Evolutionary conservation across 805 yeast genomes (phyloP).

Genomic region (Candida coquimbonensis): DNA sequence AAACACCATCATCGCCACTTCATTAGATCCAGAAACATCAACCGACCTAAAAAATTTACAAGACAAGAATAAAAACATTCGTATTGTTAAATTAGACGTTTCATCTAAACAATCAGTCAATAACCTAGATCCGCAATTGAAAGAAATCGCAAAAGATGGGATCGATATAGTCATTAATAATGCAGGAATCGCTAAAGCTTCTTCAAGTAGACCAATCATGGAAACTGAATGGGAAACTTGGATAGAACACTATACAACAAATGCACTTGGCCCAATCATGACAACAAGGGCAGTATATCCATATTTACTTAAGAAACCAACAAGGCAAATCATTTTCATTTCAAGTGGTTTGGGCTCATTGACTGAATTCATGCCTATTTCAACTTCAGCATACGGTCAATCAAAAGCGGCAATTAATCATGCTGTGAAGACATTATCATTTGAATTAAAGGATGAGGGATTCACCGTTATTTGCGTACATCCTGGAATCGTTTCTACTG

Average conservation of each 20-base stretch:
- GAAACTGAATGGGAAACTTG: neutral
- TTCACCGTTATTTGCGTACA: neutral
- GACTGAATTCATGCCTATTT: slow-evolving; percentile 7
- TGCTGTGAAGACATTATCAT: slow-evolving; percentile 12
- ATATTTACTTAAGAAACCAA: slow-evolving; percentile 12
- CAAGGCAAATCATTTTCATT: slow-evolving; percentile 19
- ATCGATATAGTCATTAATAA: slow-evolving; percentile 11
- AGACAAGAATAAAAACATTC: slow-evolving; percentile 1
- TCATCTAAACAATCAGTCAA: slow-evolving; percentile 9
- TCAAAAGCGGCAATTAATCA: slow-evolving; percentile 31
- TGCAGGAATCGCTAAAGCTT: slow-evolving; percentile 9
- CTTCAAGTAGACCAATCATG: neutral
- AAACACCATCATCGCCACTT: slow-evolving; percentile 1
- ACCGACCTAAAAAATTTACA: slow-evolving; percentile 3
- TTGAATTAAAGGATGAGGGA: neutral
- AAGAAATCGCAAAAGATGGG: slow-evolving; percentile 4
- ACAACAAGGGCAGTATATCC: slow-evolving; percentile 7
- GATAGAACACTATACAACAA: slow-evolving; percentile 1
- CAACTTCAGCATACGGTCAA: slow-evolving; percentile 20
- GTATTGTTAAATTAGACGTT: slow-evolving; percentile 8
- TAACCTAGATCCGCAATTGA: slow-evolving; percentile 1
- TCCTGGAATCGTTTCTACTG: slow-evolving; percentile 21
- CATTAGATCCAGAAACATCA: neutral
- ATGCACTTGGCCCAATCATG: slow-evolving; percentile 9
- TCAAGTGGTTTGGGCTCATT: slow-evolving; percentile 21